Evolutionary conservation across 2,329 filamentous ascomycete genomes (phyloP).

Genomic region (Cryphonectria naterciae): DNA sequence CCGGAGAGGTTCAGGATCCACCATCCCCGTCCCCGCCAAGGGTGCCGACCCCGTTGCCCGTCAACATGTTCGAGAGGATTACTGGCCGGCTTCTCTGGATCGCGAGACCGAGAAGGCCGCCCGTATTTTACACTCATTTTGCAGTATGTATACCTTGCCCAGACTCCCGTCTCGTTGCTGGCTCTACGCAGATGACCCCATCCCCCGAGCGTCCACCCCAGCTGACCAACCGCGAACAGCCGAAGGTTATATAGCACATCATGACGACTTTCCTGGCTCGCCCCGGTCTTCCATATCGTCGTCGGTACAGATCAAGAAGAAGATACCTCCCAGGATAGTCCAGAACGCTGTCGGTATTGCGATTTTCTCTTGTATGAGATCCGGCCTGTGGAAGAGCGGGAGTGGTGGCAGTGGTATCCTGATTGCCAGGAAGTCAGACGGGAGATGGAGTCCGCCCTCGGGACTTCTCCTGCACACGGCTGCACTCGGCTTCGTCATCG

Average conservation of each 20-base stretch:
- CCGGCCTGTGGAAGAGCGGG: slow-evolving; percentile 87
- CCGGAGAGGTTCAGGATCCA: slow-evolving; percentile 25
- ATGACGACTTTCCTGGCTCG: slow-evolving; percentile 19
- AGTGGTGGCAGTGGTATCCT: slow-evolving; percentile 89
- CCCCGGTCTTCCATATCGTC: slow-evolving; percentile 22
- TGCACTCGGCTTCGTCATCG: slow-evolving; percentile 85
- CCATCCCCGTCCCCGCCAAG: slow-evolving; percentile 7
- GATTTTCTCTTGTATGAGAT: slow-evolving; percentile 95
- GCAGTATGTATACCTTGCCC: slow-evolving; percentile 59
- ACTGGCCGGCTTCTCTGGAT: slow-evolving; percentile 69
- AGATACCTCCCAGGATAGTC: slow-evolving; percentile 85
- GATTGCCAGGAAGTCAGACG: slow-evolving; percentile 81
- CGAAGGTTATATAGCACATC: slow-evolving; percentile 24
- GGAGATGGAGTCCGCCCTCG: slow-evolving; percentile 88
- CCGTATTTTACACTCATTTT: slow-evolving; percentile 87
- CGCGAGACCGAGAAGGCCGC: slow-evolving; percentile 91
- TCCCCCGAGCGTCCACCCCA: background rate
- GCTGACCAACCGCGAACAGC: slow-evolving; percentile 20
- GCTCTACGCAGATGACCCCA: too few species aligned
- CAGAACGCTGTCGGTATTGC: slow-evolving; percentile 87
- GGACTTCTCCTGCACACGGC: slow-evolving; percentile 90
- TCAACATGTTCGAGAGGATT: slow-evolving; percentile 36
- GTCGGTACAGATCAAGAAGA: slow-evolving; percentile 63
- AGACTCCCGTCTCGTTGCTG: background rate
- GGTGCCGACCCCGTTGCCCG: slow-evolving; percentile 33